These are phyloP conservation scores for Solanum appendiculatum DNA, from an alignment of 257 asterid species.

Conservation along the genomic window DNA sequence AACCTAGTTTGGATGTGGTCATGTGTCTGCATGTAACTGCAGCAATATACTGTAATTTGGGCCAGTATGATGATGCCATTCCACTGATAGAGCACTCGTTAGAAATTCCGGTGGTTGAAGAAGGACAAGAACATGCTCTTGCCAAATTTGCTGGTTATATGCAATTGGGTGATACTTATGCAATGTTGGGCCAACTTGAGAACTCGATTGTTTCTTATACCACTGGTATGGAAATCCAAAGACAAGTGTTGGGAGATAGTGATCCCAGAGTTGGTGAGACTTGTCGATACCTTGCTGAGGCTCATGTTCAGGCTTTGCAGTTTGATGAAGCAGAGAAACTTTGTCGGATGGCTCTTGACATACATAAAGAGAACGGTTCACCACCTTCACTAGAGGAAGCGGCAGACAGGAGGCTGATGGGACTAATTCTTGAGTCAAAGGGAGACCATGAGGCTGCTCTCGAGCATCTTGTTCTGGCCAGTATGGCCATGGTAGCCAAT, in stretches of 20 bases:
- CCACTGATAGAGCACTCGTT: conserved; percentile 63
- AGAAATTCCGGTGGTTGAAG: conserved; percentile 61
- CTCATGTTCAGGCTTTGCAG: conserved; percentile 84
- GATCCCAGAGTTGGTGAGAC: conserved; percentile 90
- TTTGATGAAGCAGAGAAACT: conserved; percentile 81
- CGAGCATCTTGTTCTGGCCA: conserved; percentile 90
- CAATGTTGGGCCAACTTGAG: conserved; percentile 85
- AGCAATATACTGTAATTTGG: conserved; percentile 70
- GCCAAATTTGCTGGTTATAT: conserved; percentile 92
- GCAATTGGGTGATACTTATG: conserved; percentile 89
- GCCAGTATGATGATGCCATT: conserved; percentile 70
- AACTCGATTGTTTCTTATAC: conserved; percentile 56
- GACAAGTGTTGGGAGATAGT: conserved; percentile 51
- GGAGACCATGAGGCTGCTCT: conserved; percentile 88
- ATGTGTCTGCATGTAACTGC: conserved; percentile 91
- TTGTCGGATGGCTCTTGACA: conserved; percentile 79
- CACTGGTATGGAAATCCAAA: conserved; percentile 73
- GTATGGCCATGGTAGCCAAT: conserved; percentile 88
- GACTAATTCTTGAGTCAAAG: conserved; percentile 72
- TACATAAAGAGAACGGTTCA: conserved; percentile 51
- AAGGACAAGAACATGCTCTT: conserved; percentile 84
- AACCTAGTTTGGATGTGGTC: conserved; percentile 62
- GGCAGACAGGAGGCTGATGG: conserved; percentile 87
- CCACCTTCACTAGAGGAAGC: conserved; percentile 88
- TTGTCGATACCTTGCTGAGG: conserved; percentile 83